Evolutionary conservation across 2,329 filamentous ascomycete species (phyloP).

Genomic region (Podosphaera xanthii): DNA sequence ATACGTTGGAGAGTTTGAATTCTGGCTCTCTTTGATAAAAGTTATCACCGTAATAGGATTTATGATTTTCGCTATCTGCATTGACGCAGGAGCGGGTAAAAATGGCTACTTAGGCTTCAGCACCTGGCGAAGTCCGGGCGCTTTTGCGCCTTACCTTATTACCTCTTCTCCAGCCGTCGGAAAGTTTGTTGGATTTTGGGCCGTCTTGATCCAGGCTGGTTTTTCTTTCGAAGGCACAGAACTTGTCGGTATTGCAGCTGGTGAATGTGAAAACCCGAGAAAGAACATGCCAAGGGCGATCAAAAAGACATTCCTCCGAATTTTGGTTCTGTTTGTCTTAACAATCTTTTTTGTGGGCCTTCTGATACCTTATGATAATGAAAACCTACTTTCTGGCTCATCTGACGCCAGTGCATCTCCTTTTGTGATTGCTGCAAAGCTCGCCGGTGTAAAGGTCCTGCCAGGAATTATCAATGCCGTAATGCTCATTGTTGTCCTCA

Average conservation of each 20-base stretch:
- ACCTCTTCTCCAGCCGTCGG: conserved; percentile 21
- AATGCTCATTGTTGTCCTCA: conserved; percentile 35
- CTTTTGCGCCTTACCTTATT: conserved; percentile 39
- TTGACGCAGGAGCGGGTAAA: conserved; percentile 47
- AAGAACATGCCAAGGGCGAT: conserved; percentile 53
- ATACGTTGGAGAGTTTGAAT: conserved; percentile 56
- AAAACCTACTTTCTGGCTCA: conserved; percentile 25
- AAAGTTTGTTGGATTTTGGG: conserved; percentile 47
- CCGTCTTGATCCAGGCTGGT: conserved; percentile 42
- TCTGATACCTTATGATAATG: conserved; percentile 39
- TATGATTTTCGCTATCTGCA: conserved; percentile 52
- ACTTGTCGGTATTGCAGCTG: conserved; percentile 56
- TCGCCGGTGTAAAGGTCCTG: conserved; percentile 40
- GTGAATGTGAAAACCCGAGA: conserved; percentile 49
- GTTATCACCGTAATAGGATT: conserved; percentile 53
- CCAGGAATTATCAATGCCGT: conserved; percentile 56
- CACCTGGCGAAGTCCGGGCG: conserved; percentile 45
- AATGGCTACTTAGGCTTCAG: conserved; percentile 53
- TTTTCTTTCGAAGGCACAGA: conserved; percentile 54
- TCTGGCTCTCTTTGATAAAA: conserved; percentile 59
- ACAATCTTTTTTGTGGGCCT: conserved; percentile 51
- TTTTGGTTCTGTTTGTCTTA: conserved; percentile 43
- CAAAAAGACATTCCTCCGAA: conserved; percentile 52
- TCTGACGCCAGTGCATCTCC: conserved; percentile 38
- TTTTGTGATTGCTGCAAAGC: conserved; percentile 34